These are phyloP conservation scores for Colletotrichum gloeosporioides DNA, from an alignment of 2,329 filamentous ascomycete genomes.

Conservation along the genomic window DNA sequence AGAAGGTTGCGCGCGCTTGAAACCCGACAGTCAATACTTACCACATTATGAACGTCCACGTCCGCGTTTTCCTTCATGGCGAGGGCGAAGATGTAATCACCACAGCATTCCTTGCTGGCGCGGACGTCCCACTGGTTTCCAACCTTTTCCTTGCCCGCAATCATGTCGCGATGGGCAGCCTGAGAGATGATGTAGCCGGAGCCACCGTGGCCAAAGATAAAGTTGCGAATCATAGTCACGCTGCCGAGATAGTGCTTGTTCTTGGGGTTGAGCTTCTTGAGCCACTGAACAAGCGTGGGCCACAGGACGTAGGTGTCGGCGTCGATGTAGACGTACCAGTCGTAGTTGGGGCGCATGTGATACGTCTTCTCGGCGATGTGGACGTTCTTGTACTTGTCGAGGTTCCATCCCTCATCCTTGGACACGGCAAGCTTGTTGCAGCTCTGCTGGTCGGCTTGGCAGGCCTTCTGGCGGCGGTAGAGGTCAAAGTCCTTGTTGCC, in stretches of 20 bases:
- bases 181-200: constrained; percentile 60
- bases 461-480: constrained; percentile 50
- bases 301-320: constrained; percentile 64
- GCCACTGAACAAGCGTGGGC: constrained; percentile 55
- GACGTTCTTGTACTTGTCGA: constrained; percentile 69
- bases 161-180: constrained; percentile 52
- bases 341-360: constrained; percentile 51
- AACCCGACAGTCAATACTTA: constrained; percentile 32
- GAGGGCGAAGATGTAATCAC: constrained; percentile 54
- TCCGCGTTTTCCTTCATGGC: constrained; percentile 50
- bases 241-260: constrained; percentile 57
- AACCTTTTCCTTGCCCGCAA: constrained; percentile 47
- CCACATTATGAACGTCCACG: constrained; percentile 44
- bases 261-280: constrained; percentile 46
- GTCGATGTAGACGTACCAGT: constrained; percentile 67
- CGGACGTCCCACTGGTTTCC: constrained; percentile 51
- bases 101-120: constrained; percentile 51
- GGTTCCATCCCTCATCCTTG: constrained; percentile 49
- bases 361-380: constrained; percentile 64
- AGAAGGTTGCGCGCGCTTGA: neutral
- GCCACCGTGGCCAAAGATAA: constrained; percentile 60
- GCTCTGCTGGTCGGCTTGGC: constrained; percentile 48
- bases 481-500: constrained; percentile 56
- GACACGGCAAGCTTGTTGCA: constrained; percentile 41
- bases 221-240: constrained; percentile 43